A percentile compares a stretch with the other conserved stretches of the same genome.
phyloP scores from a whole-genome alignment of 2,329 filamentous ascomycete genomes.

The Pseudogymnoascus sp. region DNA sequence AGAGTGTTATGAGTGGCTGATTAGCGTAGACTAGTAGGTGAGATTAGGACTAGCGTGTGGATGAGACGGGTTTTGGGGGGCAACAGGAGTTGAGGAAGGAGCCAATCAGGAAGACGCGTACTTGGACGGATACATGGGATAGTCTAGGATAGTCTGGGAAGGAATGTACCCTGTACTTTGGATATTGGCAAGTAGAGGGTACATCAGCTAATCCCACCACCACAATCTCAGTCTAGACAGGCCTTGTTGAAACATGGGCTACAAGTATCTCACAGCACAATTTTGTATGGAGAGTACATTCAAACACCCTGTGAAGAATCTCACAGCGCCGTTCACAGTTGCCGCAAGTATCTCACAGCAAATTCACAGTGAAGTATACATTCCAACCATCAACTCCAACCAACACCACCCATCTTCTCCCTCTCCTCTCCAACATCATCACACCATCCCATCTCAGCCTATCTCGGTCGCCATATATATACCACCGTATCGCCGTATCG shows the following conservation, averaged over 20 bases:
- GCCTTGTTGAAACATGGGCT: not conserved
- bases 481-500: not conserved
- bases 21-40: not conserved
- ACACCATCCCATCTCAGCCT: not conserved
- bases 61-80: not conserved
- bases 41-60: not conserved
- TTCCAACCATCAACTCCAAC: not conserved
- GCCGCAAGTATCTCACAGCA: not conserved
- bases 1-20: constrained; percentile 6
- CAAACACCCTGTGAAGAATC: not conserved
- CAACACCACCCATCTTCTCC: not conserved
- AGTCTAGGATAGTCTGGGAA: not conserved
- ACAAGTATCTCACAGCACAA: not conserved
- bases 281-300: not conserved
- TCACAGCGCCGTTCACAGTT: not conserved
- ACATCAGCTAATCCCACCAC: not conserved
- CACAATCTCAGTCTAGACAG: not conserved
- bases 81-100: constrained; percentile 1
- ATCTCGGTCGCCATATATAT: not conserved
- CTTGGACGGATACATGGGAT: not conserved
- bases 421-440: not conserved
- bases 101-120: not conserved
- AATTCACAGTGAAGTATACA: not conserved
- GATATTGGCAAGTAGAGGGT: not conserved
- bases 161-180: not conserved